Conservation (phyloP, 805 yeast genomes). For the Lipomyces kockii region DNA sequence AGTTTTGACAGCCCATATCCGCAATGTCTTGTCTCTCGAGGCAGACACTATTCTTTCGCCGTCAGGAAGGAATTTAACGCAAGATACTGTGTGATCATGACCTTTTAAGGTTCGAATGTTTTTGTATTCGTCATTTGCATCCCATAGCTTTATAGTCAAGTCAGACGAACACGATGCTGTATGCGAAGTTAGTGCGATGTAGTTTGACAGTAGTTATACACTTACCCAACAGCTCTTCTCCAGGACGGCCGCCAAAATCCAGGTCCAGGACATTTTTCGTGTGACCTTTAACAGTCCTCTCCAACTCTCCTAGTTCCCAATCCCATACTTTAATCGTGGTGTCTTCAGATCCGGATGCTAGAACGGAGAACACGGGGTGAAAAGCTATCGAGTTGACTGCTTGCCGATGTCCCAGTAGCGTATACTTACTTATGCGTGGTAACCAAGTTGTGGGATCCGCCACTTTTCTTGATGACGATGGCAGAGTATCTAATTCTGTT, state of each 20-base stretch:
- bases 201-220: constrained; percentile 25
- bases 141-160: constrained; percentile 71
- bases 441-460: constrained; percentile 58
- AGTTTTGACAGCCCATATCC: constrained; percentile 69
- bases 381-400: constrained; percentile 66
- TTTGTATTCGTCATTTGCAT: constrained; percentile 54
- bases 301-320: constrained; percentile 63
- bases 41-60: constrained; percentile 63
- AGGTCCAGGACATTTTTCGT: constrained; percentile 67
- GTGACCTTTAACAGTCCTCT: constrained; percentile 72
- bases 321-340: constrained; percentile 80
- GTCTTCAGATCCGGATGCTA: constrained; percentile 70
- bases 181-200: constrained; percentile 22
- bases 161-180: constrained; percentile 60
- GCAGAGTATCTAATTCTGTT: constrained; percentile 50
- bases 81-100: constrained; percentile 85
- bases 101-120: constrained; percentile 71
- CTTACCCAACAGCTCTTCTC: constrained; percentile 20
- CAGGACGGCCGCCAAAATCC: constrained; percentile 55
- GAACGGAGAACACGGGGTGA: constrained; percentile 73
- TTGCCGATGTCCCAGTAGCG: constrained; percentile 59
- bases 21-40: constrained; percentile 89
- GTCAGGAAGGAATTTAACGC: constrained; percentile 57
- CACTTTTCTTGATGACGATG: constrained; percentile 40
- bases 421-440: constrained; percentile 55